phyloP scores from a whole-genome alignment of 2,329 filamentous ascomycete genomes.

The Colletotrichum neosansevieriae region DNA sequence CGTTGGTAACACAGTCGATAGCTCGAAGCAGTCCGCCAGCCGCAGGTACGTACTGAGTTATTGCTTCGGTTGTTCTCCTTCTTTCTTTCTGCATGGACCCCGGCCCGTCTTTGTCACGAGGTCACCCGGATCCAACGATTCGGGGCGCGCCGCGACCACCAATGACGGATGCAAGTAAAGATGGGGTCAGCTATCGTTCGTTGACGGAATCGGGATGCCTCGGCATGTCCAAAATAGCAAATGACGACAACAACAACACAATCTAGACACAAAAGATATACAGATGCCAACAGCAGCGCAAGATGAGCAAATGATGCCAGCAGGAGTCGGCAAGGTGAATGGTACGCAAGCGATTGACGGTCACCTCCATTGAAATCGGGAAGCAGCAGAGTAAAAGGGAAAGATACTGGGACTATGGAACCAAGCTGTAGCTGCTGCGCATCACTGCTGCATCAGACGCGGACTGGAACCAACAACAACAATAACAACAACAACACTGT shows the following conservation, averaged over 20 bases:
- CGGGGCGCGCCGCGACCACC: constrained; percentile 27
- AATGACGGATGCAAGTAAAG: constrained; percentile 8
- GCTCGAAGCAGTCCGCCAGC: constrained; percentile 4
- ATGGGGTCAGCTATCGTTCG: constrained; percentile 5
- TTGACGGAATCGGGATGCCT: constrained; percentile 1
- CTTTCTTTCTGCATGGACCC: constrained; percentile 14
- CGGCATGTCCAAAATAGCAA: not conserved
- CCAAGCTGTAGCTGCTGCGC: too few relatives aligned
- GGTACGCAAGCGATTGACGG: too few relatives aligned
- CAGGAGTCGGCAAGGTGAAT: not conserved
- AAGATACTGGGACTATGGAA: too few relatives aligned
- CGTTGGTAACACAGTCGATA: constrained; percentile 15
- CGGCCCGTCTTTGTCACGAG: constrained; percentile 34
- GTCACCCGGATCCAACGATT: constrained; percentile 21
- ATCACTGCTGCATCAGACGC: not conserved
- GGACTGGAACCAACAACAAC: constrained; percentile 17
- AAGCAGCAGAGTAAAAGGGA: too few relatives aligned
- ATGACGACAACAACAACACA: not conserved
- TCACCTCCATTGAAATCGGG: too few relatives aligned
- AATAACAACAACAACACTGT: too few relatives aligned
- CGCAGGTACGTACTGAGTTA: not conserved
- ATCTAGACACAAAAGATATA: not conserved
- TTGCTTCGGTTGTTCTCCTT: constrained; percentile 19
- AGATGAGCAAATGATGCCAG: not conserved
- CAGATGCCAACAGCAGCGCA: not conserved